Conservation (phyloP, 2,329 filamentous ascomycete species). For the Calonectria leucothoes region DNA sequence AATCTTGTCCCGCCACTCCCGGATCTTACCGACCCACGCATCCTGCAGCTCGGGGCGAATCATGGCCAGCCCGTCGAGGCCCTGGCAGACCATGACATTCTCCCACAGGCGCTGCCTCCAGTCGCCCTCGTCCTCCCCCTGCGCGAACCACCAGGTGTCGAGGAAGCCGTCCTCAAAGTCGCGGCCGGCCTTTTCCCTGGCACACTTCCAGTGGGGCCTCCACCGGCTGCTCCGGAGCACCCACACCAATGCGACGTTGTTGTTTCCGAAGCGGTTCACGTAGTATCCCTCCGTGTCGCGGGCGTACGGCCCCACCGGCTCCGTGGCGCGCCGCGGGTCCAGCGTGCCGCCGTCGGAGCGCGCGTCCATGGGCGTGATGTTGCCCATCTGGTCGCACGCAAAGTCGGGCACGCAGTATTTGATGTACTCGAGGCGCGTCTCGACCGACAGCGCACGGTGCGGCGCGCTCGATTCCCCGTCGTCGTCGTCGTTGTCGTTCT, state of each 20-base stretch:
- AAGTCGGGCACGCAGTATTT: constrained; percentile 23
- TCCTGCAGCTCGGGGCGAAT: constrained; percentile 11
- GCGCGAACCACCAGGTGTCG: constrained; percentile 7
- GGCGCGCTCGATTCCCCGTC: not conserved
- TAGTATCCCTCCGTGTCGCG: not conserved
- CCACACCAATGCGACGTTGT: constrained; percentile 18
- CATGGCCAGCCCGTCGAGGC: constrained; percentile 15
- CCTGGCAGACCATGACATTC: constrained; percentile 22
- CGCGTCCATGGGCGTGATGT: not conserved
- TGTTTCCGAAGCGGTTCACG: not conserved
- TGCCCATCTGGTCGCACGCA: constrained; percentile 10
- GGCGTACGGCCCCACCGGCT: constrained; percentile 15
- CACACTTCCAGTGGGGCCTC: constrained; percentile 10
- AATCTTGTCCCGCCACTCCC: constrained; percentile 16
- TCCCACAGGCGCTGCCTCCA: constrained; percentile 22
- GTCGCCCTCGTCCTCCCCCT: not conserved
- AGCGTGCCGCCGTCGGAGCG: not conserved
- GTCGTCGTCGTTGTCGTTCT: not conserved
- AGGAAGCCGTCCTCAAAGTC: constrained; percentile 16
- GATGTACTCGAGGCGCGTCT: constrained; percentile 21
- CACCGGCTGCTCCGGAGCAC: constrained; percentile 17
- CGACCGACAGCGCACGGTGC: not conserved
- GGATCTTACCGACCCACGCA: constrained; percentile 4
- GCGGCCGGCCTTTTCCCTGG: not conserved
- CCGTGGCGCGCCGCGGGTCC: constrained; percentile 15